Evolutionary conservation across 2,329 filamentous ascomycete species (phyloP).

Genomic region (Huntiella savannae): DNA sequence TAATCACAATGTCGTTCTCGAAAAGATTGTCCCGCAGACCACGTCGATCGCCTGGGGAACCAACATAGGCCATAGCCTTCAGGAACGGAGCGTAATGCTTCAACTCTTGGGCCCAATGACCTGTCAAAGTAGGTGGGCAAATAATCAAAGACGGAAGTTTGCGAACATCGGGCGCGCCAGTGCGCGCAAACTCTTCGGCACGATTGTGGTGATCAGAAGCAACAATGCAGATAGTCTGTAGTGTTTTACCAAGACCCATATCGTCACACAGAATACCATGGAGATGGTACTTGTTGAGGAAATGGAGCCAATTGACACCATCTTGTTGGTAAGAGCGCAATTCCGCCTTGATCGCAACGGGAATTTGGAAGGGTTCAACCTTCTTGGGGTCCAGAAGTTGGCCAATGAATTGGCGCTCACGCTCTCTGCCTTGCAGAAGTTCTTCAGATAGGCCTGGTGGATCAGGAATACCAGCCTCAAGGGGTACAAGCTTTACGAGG

Average conservation of each 20-base stretch:
- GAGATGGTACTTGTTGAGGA: constrained; percentile 93
- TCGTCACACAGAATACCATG: constrained; percentile 98
- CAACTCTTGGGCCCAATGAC: constrained; percentile 97
- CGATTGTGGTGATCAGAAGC: constrained; percentile 92
- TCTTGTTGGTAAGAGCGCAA: constrained; percentile 96
- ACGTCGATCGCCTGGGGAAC: constrained; percentile 63
- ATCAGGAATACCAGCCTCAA: constrained; percentile 93
- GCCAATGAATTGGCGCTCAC: constrained; percentile 87
- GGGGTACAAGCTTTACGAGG: constrained; percentile 84
- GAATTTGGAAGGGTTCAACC: constrained; percentile 81
- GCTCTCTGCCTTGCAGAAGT: constrained; percentile 72
- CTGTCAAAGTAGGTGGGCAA: constrained; percentile 86
- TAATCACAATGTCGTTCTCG: constrained; percentile 81
- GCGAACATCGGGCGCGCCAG: constrained; percentile 56
- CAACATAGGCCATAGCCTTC: constrained; percentile 75
- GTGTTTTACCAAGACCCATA: constrained; percentile 94
- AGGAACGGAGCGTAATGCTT: constrained; percentile 91
- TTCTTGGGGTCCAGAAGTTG: constrained; percentile 95
- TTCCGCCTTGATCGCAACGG: constrained; percentile 91
- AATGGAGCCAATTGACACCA: constrained; percentile 95
- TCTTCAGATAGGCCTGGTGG: constrained; percentile 82
- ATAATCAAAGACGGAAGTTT: constrained; percentile 82
- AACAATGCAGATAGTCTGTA: constrained; percentile 95
- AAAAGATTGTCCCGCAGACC: constrained; percentile 50
- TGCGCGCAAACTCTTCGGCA: constrained; percentile 75